Percentiles rank a stretch among this genome's conserved stretches.
Evolutionary conservation across 2,329 filamentous ascomycete genomes (phyloP).

Genomic region (Fusarium tricinctum): DNA sequence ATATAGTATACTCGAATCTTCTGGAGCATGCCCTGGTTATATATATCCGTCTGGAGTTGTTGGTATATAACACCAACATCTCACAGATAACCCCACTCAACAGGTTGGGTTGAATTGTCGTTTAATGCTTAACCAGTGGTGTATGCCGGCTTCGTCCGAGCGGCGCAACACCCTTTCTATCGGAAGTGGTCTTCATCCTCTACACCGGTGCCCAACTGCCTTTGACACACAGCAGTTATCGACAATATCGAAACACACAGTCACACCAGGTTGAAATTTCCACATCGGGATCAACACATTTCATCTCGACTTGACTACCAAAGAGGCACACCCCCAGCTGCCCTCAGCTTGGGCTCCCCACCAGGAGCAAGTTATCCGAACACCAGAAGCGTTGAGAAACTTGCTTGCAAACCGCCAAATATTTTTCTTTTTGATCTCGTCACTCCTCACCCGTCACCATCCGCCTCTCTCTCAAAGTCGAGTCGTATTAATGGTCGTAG

Average conservation of each 20-base stretch:
- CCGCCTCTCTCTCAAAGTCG: conserved; percentile 46
- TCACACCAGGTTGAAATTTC: conserved; percentile 49
- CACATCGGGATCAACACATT: conserved; percentile 54
- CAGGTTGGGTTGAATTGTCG: not conserved
- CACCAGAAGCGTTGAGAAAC: conserved; percentile 29
- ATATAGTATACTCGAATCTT: not conserved
- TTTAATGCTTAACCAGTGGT: not conserved
- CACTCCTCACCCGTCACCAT: conserved; percentile 50
- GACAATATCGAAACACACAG: conserved; percentile 46
- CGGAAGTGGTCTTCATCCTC: conserved; percentile 21
- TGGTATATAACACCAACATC: not conserved
- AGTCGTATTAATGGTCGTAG: conserved; percentile 47
- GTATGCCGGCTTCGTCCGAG: not conserved
- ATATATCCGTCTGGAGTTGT: not conserved
- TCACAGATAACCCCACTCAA: not conserved
- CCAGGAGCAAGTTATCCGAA: conserved; percentile 24
- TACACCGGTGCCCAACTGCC: conserved; percentile 26
- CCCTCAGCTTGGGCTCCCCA: conserved; percentile 45
- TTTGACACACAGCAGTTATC: conserved; percentile 24
- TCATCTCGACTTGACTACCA: conserved; percentile 58
- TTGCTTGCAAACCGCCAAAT: conserved; percentile 47
- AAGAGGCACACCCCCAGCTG: conserved; percentile 50
- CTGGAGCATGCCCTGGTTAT: not conserved
- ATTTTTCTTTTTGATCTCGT: conserved; percentile 43
- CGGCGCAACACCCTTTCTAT: not conserved